Base-by-base conservation (phyloP, 177 flowering plant genomes). In the Vitis hybrid region DNA sequence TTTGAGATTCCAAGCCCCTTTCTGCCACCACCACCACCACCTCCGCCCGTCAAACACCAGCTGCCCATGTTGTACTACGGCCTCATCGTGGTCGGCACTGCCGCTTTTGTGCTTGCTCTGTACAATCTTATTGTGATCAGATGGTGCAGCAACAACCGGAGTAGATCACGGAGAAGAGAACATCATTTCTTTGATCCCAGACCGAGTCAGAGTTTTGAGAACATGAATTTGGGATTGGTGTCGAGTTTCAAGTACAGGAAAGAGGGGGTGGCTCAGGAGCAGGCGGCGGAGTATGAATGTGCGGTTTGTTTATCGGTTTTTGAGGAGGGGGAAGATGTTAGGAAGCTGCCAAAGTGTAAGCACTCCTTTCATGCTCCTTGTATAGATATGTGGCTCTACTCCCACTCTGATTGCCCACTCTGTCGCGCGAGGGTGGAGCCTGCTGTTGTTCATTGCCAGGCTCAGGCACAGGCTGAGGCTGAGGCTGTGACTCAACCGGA, bases 311-410 rank as follows among this genome's bases (percentile, higher is more conserved):
- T 87, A 57, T 89, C 87, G 1, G 80, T 58, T 14, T 85, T 78
- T 51, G 93, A 87, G 77, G 89, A 89, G 2, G 89, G 85, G 1
- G 91, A 87, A 58, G 89, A 85, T 15, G 80, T 89, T 3, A 69
- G 82, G 78, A 71, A 66, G 68, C 64, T 89, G 76, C 81, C 82
- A 0, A 55, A 69, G 27, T 89, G 90, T 48, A 78, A 77, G 52
- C 93, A 89, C 54, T 73, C 75, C 4, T 86, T 88, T 56, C 92
- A 86, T 69, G 85, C 84, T 9, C 61, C 79, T 20, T 88, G 92
- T 67, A 84, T 85, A 4, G 89, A 85, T 64, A 84, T 80, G 89
- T 87, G 91, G 91, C 82, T 87, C 1, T 79, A 71, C 57, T 86
- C 92, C 46, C 90, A 85, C 74, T 66, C 74, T 3, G 84, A 84